phyloP scores from a whole-genome alignment of 129 eudicot species.

The Arctium minus region DNA sequence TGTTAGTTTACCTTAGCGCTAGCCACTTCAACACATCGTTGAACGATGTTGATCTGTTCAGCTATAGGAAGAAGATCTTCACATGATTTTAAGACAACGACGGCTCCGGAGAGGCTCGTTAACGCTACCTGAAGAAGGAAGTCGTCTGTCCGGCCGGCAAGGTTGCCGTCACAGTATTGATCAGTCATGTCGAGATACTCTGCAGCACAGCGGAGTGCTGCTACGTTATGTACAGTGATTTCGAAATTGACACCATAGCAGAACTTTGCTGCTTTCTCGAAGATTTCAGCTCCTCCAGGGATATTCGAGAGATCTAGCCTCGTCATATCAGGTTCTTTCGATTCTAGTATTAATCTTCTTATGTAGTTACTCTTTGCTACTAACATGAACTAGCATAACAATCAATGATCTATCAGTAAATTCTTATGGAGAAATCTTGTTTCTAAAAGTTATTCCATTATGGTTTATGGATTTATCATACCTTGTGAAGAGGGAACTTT shows the following conservation, averaged over 20 bases:
- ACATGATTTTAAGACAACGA: constrained; percentile 80
- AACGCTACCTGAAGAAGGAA: constrained; percentile 84
- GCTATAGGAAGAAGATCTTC: constrained; percentile 83
- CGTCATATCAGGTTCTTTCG: constrained; percentile 62
- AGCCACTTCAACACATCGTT: constrained; percentile 81
- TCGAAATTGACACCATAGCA: constrained; percentile 96
- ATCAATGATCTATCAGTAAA: background rate
- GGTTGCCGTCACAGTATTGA: constrained; percentile 73
- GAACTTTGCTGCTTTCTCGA: constrained; percentile 88
- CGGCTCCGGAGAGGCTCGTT: constrained; percentile 80
- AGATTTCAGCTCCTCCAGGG: constrained; percentile 87
- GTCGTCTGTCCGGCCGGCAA: constrained; percentile 82
- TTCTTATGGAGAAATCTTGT: constrained; percentile 6
- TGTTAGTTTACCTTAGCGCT: constrained; percentile 56
- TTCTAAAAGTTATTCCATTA: background rate
- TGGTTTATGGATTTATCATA: constrained; percentile 2
- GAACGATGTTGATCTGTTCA: constrained; percentile 59
- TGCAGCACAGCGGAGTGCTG: constrained; percentile 91
- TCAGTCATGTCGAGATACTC: constrained; percentile 96
- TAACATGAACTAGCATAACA: constrained; percentile 71
- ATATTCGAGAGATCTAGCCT: constrained; percentile 70
- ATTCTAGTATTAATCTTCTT: constrained; percentile 63
- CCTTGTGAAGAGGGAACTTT: constrained; percentile 89
- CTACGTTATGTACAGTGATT: constrained; percentile 94
- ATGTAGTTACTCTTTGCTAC: constrained; percentile 96